Evolutionary conservation across 805 yeast genomes (phyloP).

Genomic region (Ogataea trehalophila): DNA sequence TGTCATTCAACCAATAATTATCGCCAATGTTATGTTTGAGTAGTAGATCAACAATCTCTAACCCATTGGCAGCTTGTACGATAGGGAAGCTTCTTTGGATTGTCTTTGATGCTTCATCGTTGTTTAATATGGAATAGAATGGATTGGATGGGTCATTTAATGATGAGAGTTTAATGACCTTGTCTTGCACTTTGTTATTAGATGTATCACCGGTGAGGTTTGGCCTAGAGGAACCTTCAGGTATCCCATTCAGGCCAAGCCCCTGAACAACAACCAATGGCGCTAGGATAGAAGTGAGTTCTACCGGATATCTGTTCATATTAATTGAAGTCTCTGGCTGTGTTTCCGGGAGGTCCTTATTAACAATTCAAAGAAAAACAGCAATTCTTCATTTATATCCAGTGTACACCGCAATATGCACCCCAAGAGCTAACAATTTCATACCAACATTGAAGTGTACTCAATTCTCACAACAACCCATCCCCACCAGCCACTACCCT

Average conservation of each 20-base stretch:
- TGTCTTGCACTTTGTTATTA: constrained; percentile 5
- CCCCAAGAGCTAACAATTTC: too few species aligned
- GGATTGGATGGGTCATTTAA: constrained; percentile 7
- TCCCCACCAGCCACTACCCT: too few species aligned
- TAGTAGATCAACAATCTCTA: constrained; percentile 29
- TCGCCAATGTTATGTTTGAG: constrained; percentile 25
- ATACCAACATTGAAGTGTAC: too few species aligned
- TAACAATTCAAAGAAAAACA: too few species aligned
- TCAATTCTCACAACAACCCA: too few species aligned
- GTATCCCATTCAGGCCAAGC: constrained; percentile 26
- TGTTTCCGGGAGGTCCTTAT: neutral
- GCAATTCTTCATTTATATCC: too few species aligned
- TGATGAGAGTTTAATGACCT: constrained; percentile 1
- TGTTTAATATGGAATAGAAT: neutral
- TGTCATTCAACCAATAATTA: constrained; percentile 15
- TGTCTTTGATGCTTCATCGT: constrained; percentile 7
- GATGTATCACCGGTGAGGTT: neutral
- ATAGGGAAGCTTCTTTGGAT: constrained; percentile 17
- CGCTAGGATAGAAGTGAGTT: constrained; percentile 29
- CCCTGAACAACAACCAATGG: constrained; percentile 43
- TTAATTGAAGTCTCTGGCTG: neutral
- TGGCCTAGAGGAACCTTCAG: constrained; percentile 8
- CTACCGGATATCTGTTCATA: constrained; percentile 38
- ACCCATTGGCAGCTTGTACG: constrained; percentile 24
- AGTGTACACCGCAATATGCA: too few species aligned